A percentile compares a stretch with the other conserved stretches of the same genome.
These are phyloP conservation scores for Carex kokanica DNA, from an alignment of 176 grass and related monocot genomes.

Conservation along the genomic window DNA sequence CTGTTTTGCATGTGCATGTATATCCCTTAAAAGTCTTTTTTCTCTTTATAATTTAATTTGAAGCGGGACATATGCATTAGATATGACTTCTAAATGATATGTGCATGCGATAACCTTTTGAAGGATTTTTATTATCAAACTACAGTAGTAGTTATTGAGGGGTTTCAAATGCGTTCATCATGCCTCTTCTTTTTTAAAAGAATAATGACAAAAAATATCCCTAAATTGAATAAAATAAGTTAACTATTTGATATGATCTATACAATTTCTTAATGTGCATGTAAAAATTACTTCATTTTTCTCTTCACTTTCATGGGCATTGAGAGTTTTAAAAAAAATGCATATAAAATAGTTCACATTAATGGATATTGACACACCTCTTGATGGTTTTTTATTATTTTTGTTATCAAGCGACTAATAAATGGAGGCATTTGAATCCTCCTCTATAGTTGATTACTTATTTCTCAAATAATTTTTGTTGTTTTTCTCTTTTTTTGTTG, in stretches of 20 bases:
- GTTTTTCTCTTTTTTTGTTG: constrained; percentile 15
- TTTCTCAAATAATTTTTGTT: neutral
- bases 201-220: neutral
- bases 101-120: neutral
- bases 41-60: neutral
- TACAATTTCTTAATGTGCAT: neutral
- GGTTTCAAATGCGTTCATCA: neutral
- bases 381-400: neutral
- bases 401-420: neutral
- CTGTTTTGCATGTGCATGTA: neutral
- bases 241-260: neutral
- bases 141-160: neutral
- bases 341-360: neutral
- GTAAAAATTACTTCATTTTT: constrained; percentile 1
- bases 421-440: neutral
- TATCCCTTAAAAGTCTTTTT: neutral
- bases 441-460: neutral
- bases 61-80: neutral
- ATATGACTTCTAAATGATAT: neutral
- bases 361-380: neutral
- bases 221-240: neutral
- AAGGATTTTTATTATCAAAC: neutral
- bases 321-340: neutral
- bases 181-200: neutral
- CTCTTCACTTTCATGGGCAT: neutral